Base-by-base conservation (phyloP, 352 stramenopile genomes). In the Globisporangium megalacanthum region DNA sequence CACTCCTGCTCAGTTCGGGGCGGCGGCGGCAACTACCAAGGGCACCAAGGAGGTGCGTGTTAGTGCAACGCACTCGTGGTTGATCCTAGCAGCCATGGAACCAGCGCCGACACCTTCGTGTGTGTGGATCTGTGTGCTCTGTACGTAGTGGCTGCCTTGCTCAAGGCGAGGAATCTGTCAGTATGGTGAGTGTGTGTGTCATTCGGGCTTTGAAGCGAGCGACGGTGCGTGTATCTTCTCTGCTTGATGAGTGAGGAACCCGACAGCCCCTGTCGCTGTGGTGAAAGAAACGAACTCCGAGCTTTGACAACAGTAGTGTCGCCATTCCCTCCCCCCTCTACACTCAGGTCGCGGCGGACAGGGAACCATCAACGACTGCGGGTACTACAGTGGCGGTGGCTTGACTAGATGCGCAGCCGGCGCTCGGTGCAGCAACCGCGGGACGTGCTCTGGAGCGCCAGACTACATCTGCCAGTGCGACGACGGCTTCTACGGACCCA, bases 31-130 rank as follows among this genome's bases (percentile, higher is more conserved):
- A 4, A 92, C 81, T 13, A 56, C 64, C 22, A 58, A 50, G n/a
- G 79, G 77, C 36, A 86, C 72, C 6, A 89, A 87, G 70, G 77
- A 88, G 76, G 80, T 86, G 44, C 42, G 49, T 22, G 8, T 9
- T 10, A 19, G 1, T 20, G 4, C 13, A 29, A 15, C 5, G 46
- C 7, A 45, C 29, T 14, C 6, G 20, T 56, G 11, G 19, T n/a
- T 4, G 6, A 15, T 31, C 41, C 33, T 5, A n/a, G 4, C 29
- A 31, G 33, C 10, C 36, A 19, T 15, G 1, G 7, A 13, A 42
- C 4, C 14, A 45, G 45, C 45, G 17, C 19, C 45, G 45, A 29
- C 4, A 29, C 25, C 25, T 29, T 29, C 25, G 25, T 29, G 4
- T 4, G 25, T 19, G 1, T 29, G 41, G 15, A 4, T n/a, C 10